Conservation (phyloP, 768 basidiomycete genomes). For the Tulasnella sp. region DNA sequence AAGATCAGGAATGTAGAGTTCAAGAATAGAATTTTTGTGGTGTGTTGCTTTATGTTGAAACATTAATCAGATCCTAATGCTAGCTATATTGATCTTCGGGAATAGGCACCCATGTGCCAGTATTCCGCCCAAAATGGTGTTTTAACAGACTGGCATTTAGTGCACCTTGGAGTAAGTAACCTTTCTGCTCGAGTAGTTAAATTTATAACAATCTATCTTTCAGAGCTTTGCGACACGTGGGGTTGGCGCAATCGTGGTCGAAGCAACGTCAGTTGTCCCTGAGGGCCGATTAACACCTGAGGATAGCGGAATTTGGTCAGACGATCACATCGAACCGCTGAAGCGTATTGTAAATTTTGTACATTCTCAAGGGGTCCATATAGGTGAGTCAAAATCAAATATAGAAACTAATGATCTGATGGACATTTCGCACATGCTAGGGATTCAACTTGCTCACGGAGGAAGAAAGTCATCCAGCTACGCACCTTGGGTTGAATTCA, state of each 20-base stretch:
- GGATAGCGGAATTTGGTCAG: conserved; percentile 65
- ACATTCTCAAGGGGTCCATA: conserved; percentile 52
- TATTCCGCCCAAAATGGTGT: conserved; percentile 64
- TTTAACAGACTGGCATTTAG: conserved; percentile 72
- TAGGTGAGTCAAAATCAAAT: too few species aligned
- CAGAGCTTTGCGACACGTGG: conserved; percentile 58
- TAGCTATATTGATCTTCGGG: too few species aligned
- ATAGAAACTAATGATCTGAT: too few species aligned
- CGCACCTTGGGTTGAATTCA: conserved; percentile 48
- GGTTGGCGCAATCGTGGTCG: conserved; percentile 53
- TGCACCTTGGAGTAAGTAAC: conserved; percentile 57
- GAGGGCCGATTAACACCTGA: conserved; percentile 67
- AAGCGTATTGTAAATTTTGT: conserved; percentile 61
- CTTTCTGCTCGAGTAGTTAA: too few species aligned
- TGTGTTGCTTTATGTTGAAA: too few species aligned
- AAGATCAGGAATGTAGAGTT: conserved; percentile 48
- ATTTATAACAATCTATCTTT: not conserved
- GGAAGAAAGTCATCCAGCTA: conserved; percentile 57
- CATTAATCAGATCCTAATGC: too few species aligned
- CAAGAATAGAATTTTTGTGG: conserved; percentile 64
- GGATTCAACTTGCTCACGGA: conserved; percentile 69
- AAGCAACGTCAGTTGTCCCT: conserved; percentile 60
- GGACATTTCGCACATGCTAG: conserved; percentile 24
- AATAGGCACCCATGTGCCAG: conserved; percentile 70
- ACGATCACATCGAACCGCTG: conserved; percentile 57